Evolutionary conservation across 2,329 filamentous ascomycete species (phyloP), one percentile per base, ranked within the genome.

Genomic region (Xylariaceae sp.): DNA sequence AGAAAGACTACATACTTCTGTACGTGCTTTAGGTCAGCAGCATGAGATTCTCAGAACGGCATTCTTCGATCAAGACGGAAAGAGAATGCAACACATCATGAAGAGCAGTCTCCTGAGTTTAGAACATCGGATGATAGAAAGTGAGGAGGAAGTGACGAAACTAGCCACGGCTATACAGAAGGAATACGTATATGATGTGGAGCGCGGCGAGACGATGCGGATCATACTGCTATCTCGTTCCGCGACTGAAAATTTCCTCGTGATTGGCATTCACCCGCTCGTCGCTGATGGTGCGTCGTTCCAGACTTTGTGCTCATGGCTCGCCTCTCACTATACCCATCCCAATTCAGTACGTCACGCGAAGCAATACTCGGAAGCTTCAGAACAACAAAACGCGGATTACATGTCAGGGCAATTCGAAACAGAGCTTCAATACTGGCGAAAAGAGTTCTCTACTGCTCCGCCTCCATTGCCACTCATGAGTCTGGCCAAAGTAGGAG

Each of bases 41-140:
- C 55, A 57, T 26, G 55, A 57, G 19, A 32, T 22, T 3, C 30
- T 54, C 12, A 47, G 55, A 39, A 57, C 55, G 2, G 21, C 19
- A 9, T 45, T 54, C 43, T 48, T 54, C 21, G 50, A 54, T 3
- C n/a, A 49, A 43, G 26, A 26, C 26, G 36, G 37, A 26, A 29
- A 40, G 41, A 1, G 26, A 34, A 40, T 49, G 41, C 41, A 43
- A 21, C 41, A 30, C 21, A 43, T 43, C 16, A 26, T 43, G 26
- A 26, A 26, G 5, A 26, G 8, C 26, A 26, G 26, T 26, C 4
- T 26, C 26, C 26, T 26, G 26, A 8, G 8, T 8, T 26, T 26
- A 26, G 26, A 26, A 26, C 26, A 26, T 26, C 8, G 26, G 26
- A 4, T 5, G 26, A 26, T 26, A 26, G 8, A 26, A 8, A 26